phyloP scores from a whole-genome alignment of 2,329 filamentous ascomycete genomes.

The Cercospora zeae-maydis region DNA sequence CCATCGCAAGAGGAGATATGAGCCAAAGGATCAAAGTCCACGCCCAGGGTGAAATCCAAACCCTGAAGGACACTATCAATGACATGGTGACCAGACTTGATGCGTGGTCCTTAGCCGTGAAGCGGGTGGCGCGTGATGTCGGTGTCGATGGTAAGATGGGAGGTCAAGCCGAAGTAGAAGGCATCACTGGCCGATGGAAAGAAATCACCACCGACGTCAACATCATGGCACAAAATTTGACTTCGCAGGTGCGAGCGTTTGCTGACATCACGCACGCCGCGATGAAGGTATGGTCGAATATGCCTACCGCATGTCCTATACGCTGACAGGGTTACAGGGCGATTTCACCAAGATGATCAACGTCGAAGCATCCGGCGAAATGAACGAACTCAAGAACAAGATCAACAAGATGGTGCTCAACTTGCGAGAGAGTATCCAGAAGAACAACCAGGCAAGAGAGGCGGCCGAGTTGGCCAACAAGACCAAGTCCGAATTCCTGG shows the following conservation, averaged over 20 bases:
- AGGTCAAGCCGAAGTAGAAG: conserved; percentile 89
- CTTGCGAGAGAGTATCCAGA: conserved; percentile 89
- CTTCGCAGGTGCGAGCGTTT: conserved; percentile 94
- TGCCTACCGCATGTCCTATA: not conserved
- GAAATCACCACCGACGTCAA: conserved; percentile 97
- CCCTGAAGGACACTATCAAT: conserved; percentile 94
- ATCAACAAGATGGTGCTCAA: conserved; percentile 99
- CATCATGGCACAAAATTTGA: conserved; percentile 79
- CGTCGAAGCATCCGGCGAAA: conserved; percentile 94
- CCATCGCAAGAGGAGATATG: conserved; percentile 93
- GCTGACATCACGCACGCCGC: conserved; percentile 98
- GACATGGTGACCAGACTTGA: conserved; percentile 97
- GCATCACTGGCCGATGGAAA: conserved; percentile 92
- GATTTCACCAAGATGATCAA: conserved; percentile 97
- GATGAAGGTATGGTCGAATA: conserved; percentile 55
- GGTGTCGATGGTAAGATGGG: conserved; percentile 98
- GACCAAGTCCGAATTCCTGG: conserved; percentile 96
- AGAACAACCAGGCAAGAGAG: conserved; percentile 92
- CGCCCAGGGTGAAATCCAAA: conserved; percentile 89
- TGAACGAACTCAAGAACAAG: conserved; percentile 98
- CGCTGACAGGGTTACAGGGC: conserved; percentile 45
- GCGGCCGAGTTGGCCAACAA: conserved; percentile 95
- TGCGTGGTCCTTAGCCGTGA: conserved; percentile 93
- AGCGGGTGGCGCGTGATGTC: conserved; percentile 92
- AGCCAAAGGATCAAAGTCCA: conserved; percentile 94